Conservation (phyloP, 140 eudicot species). For the Stevia rebaudiana region DNA sequence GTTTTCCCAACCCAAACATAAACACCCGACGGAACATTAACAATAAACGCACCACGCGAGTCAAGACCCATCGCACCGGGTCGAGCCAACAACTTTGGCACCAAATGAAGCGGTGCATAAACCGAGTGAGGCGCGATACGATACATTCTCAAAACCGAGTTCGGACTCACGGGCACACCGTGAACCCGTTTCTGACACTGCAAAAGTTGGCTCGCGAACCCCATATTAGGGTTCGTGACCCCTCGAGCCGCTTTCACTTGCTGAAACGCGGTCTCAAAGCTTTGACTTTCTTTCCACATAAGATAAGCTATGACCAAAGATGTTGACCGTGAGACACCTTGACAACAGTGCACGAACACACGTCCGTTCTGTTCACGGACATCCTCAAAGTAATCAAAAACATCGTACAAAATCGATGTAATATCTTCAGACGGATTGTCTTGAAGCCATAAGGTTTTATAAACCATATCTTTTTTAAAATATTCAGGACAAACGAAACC, state of each 20-base stretch:
- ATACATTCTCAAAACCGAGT: conserved; percentile 70
- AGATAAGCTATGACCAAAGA: conserved; percentile 91
- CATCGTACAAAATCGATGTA: conserved; percentile 85
- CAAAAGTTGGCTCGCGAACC: conserved; percentile 91
- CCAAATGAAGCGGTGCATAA: conserved; percentile 90
- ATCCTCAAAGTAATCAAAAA: conserved; percentile 93
- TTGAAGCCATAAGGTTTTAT: conserved; percentile 88
- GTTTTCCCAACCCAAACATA: conserved; percentile 82
- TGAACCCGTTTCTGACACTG: conserved; percentile 93
- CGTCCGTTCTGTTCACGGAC: conserved; percentile 79
- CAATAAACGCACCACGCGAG: conserved; percentile 91
- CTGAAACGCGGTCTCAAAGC: conserved; percentile 89
- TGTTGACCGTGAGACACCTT: conserved; percentile 90
- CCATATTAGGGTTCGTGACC: conserved; percentile 96
- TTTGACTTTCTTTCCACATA: conserved; percentile 82
- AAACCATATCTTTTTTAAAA: conserved; percentile 76
- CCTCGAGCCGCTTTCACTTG: conserved; percentile 79
- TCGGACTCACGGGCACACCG: conserved; percentile 81
- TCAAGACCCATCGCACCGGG: conserved; percentile 56
- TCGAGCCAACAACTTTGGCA: conserved; percentile 58
- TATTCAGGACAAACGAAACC: conserved; percentile 92
- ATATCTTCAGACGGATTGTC: conserved; percentile 97
- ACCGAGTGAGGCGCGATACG: conserved; percentile 89
- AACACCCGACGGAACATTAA: conserved; percentile 70
- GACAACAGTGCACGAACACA: conserved; percentile 88